Evolutionary conservation across 768 basidiomycete genomes (phyloP).

Genomic region (Multifurca ochricompacta): DNA sequence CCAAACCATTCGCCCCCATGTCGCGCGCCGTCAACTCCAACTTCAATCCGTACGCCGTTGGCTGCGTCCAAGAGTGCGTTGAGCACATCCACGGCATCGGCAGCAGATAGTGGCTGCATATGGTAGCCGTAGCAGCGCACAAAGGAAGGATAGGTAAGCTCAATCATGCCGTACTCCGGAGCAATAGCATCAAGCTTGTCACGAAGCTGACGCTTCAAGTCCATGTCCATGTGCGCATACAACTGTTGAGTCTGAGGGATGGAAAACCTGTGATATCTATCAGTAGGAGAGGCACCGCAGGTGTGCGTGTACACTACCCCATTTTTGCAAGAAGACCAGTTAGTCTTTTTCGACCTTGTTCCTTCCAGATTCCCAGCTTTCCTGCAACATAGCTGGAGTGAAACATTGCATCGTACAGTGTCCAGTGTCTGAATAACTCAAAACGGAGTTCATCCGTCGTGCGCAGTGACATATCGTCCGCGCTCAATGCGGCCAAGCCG

Average conservation of each 20-base stretch:
- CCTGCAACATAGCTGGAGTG: slow-evolving; percentile 95
- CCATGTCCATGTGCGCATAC: slow-evolving; percentile 94
- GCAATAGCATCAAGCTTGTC: slow-evolving; percentile 82
- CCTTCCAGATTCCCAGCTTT: slow-evolving; percentile 94
- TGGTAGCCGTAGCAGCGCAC: slow-evolving; percentile 87
- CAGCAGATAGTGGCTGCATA: slow-evolving; percentile 79
- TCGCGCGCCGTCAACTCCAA: slow-evolving; percentile 80
- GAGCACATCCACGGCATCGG: slow-evolving; percentile 89
- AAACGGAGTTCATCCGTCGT: slow-evolving; percentile 88
- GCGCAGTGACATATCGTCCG: slow-evolving; percentile 80
- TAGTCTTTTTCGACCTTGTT: slow-evolving; percentile 80
- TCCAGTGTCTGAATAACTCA: slow-evolving; percentile 96
- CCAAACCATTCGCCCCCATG: slow-evolving; percentile 98
- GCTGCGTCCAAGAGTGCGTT: slow-evolving; percentile 86
- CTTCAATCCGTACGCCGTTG: slow-evolving; percentile 80
- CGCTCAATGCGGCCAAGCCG: slow-evolving; percentile 47
- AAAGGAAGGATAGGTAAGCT: slow-evolving; percentile 91
- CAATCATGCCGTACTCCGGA: slow-evolving; percentile 91
- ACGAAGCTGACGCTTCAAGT: slow-evolving; percentile 74
- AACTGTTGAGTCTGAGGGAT: slow-evolving; percentile 90
- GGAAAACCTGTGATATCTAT: slow-evolving; percentile 59
- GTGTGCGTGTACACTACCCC: slow-evolving; percentile 54
- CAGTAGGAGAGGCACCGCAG: background rate
- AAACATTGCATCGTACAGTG: slow-evolving; percentile 94
- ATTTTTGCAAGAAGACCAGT: slow-evolving; percentile 95